Evolutionary conservation across 768 basidiomycete species (phyloP).

Genomic region (Phylloporus sp.): DNA sequence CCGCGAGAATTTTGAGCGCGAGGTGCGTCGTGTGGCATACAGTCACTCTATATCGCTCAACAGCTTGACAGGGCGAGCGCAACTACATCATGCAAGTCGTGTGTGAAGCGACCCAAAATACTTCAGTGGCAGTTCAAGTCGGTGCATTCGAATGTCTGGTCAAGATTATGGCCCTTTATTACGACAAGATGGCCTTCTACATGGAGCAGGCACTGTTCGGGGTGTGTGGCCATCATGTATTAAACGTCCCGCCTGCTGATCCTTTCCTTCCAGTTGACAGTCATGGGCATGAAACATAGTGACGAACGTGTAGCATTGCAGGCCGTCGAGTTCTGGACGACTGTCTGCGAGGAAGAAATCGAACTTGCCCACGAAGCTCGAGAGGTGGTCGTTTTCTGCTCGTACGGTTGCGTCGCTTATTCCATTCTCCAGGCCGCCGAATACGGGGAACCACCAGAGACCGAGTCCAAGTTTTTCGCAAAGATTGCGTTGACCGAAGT

Average conservation of each 20-base stretch:
- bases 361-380: slow-evolving; percentile 88
- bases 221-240: slow-evolving; percentile 43
- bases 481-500: slow-evolving; percentile 94
- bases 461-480: slow-evolving; percentile 86
- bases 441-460: slow-evolving; percentile 81
- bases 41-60: neutral
- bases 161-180: slow-evolving; percentile 95
- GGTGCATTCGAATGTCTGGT: slow-evolving; percentile 95
- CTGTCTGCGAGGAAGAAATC: slow-evolving; percentile 96
- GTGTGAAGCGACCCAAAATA: slow-evolving; percentile 94
- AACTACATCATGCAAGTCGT: slow-evolving; percentile 99
- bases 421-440: slow-evolving; percentile 62
- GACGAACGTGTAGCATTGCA: slow-evolving; percentile 92
- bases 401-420: slow-evolving; percentile 1
- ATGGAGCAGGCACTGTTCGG: slow-evolving; percentile 99
- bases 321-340: slow-evolving; percentile 99
- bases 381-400: slow-evolving; percentile 51
- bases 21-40: slow-evolving; percentile 49
- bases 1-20: slow-evolving; percentile 95
- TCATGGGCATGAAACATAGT: slow-evolving; percentile 92
- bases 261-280: slow-evolving; percentile 63
- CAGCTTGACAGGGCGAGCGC: slow-evolving; percentile 73
- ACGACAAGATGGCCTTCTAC: slow-evolving; percentile 98
- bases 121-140: slow-evolving; percentile 79
- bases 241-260: slow-evolving; percentile 12